Evolutionary conservation across 164 flowering plant species (phyloP).

Genomic region (Magnolia sinica): DNA sequence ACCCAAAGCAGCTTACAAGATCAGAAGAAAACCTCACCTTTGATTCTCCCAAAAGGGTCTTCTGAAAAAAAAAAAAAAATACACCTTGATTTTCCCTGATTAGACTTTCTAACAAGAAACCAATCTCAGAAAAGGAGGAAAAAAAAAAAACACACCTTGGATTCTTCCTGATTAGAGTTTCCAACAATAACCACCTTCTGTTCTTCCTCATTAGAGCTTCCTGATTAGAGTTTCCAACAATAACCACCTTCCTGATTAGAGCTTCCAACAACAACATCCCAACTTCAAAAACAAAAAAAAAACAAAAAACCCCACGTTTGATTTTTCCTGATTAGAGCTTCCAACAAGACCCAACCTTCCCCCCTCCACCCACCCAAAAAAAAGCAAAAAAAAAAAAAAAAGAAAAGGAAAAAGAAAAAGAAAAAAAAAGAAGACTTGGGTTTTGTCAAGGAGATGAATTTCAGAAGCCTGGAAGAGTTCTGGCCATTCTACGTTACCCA

Average conservation of each 20-base stretch:
- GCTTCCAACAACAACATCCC: neutral
- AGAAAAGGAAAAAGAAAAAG: neutral
- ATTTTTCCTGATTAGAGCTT: neutral
- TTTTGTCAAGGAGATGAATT: constrained; percentile 49
- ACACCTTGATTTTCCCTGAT: no score
- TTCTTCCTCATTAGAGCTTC: neutral
- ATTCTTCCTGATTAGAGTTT: no score
- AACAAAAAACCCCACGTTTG: neutral
- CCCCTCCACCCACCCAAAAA: no score
- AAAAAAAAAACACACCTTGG: no score
- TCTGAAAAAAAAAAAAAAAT: no score
- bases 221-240: neutral
- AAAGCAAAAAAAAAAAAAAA: neutral
- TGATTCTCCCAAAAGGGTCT: no score
- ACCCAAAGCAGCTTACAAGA: no score
- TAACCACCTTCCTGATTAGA: neutral
- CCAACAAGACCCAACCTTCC: neutral
- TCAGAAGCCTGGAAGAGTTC: constrained; percentile 85
- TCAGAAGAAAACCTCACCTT: no score
- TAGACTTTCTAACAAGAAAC: no score
- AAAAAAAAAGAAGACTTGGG: neutral
- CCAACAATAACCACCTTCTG: neutral
- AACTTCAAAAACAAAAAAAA: neutral
- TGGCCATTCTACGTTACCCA: constrained; percentile 88
- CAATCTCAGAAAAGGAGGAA: no score